These are phyloP conservation scores for Cyclotella cryptica DNA, from an alignment of 108 stramenopile species.

Conservation along the genomic window DNA sequence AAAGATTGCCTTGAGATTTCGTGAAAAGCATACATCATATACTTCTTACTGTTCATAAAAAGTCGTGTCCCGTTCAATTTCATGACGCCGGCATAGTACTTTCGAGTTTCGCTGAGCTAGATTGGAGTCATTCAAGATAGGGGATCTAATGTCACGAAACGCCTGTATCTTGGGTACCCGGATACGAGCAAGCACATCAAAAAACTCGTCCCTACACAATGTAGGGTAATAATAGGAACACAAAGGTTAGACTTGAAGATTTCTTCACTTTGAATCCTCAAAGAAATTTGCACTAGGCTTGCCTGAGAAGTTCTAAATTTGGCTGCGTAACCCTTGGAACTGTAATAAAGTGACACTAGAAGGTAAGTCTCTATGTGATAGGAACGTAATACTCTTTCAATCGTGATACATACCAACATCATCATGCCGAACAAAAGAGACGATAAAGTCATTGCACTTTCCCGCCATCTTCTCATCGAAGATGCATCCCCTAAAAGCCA, in stretches of 20 bases:
- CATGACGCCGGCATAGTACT: conserved; percentile 40
- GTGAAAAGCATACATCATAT: not conserved
- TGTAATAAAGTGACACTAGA: not conserved
- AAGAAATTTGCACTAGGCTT: not conserved
- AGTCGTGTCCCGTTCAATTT: conserved; percentile 39
- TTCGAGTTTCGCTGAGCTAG: conserved; percentile 40
- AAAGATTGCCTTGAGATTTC: not conserved
- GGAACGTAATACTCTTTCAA: not conserved
- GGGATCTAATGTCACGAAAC: conserved; percentile 40
- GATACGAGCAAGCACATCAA: conserved; percentile 50
- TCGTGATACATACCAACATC: conserved; percentile 23
- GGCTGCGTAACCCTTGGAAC: conserved; percentile 52
- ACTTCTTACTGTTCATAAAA: conserved; percentile 45
- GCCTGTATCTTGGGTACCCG: conserved; percentile 44
- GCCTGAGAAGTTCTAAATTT: conserved; percentile 45
- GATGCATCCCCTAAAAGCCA: conserved; percentile 31
- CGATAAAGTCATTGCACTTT: conserved; percentile 33
- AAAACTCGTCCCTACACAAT: conserved; percentile 45
- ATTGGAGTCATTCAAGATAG: conserved; percentile 23
- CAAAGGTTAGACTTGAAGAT: not conserved
- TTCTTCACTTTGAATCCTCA: not conserved
- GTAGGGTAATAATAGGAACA: not conserved
- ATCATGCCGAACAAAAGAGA: conserved; percentile 34
- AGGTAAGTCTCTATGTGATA: not conserved
- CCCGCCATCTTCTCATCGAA: conserved; percentile 37